Conservation (phyloP, 768 basidiomycete genomes). For the Lactarius sanguifluus region DNA sequence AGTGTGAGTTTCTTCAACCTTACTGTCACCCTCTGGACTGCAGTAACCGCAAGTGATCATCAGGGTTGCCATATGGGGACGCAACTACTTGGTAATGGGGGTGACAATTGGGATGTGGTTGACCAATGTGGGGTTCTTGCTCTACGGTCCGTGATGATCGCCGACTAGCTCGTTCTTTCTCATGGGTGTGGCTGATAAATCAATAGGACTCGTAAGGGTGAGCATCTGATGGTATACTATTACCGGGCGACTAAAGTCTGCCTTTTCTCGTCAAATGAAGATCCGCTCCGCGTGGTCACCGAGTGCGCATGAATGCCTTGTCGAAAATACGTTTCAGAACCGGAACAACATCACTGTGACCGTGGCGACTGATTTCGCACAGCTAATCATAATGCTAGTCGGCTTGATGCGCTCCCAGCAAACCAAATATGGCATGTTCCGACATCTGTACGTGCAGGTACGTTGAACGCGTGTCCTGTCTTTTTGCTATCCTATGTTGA, state of each 20-base stretch:
- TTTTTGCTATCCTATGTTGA: background rate
- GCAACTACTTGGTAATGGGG: background rate
- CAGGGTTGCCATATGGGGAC: slow-evolving; percentile 15
- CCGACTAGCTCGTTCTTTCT: background rate
- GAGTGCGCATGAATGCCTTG: background rate
- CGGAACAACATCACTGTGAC: slow-evolving; percentile 14
- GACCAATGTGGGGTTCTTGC: slow-evolving; percentile 14
- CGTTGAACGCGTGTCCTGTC: background rate
- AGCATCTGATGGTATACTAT: background rate
- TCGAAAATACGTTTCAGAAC: slow-evolving; percentile 1
- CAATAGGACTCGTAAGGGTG: slow-evolving; percentile 12
- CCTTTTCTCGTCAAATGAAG: background rate
- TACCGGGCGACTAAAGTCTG: background rate
- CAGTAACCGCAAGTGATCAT: background rate
- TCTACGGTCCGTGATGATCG: slow-evolving; percentile 10
- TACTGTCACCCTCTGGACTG: background rate
- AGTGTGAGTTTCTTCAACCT: slow-evolving; percentile 8
- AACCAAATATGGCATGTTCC: background rate
- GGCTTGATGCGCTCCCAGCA: slow-evolving; percentile 12
- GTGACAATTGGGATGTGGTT: slow-evolving; percentile 5
- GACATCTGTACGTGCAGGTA: slow-evolving; percentile 15
- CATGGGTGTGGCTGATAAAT: background rate
- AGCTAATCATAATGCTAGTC: slow-evolving; percentile 11
- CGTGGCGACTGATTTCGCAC: slow-evolving; percentile 13
- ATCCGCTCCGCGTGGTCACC: slow-evolving; percentile 6